Evolutionary conservation across 1,139 yeast genomes (phyloP).

Genomic region (Sugiyamaella neomexicana): DNA sequence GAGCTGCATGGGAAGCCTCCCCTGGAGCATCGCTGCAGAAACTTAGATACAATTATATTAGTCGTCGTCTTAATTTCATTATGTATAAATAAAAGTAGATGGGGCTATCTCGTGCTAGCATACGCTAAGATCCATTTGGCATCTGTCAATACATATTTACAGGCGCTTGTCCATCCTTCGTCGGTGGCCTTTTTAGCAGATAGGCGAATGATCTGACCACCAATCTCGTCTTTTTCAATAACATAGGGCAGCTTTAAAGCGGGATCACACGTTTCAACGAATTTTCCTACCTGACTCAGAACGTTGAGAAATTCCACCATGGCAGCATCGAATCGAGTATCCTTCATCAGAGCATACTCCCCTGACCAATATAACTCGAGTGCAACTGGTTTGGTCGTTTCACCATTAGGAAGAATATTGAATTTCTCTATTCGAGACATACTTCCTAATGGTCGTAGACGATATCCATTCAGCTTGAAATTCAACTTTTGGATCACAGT

Average conservation of each 20-base stretch:
- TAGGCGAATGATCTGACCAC: conserved; percentile 72
- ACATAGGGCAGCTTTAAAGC: conserved; percentile 72
- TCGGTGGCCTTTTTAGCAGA: conserved; percentile 52
- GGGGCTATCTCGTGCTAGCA: conserved; percentile 31
- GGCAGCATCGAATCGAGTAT: conserved; percentile 69
- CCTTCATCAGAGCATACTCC: conserved; percentile 60
- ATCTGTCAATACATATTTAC: conserved; percentile 76
- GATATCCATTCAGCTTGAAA: conserved; percentile 58
- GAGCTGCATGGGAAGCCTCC: not conserved
- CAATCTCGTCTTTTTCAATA: conserved; percentile 66
- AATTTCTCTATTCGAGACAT: conserved; percentile 72
- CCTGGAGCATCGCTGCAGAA: too few relatives aligned
- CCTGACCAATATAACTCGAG: conserved; percentile 60
- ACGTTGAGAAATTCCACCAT: conserved; percentile 74
- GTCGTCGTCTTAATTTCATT: too few relatives aligned
- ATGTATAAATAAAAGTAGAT: too few relatives aligned
- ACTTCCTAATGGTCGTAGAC: conserved; percentile 80
- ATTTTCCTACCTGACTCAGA: conserved; percentile 55
- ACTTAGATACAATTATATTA: too few relatives aligned
- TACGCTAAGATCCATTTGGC: conserved; percentile 46
- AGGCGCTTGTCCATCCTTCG: conserved; percentile 88
- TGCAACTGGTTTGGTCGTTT: conserved; percentile 39
- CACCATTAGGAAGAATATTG: conserved; percentile 43
- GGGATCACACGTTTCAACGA: conserved; percentile 50
- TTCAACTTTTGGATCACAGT: conserved; percentile 63